Conservation (phyloP, 495 filamentous ascomycete genomes). For the Cryomyces antarcticus region DNA sequence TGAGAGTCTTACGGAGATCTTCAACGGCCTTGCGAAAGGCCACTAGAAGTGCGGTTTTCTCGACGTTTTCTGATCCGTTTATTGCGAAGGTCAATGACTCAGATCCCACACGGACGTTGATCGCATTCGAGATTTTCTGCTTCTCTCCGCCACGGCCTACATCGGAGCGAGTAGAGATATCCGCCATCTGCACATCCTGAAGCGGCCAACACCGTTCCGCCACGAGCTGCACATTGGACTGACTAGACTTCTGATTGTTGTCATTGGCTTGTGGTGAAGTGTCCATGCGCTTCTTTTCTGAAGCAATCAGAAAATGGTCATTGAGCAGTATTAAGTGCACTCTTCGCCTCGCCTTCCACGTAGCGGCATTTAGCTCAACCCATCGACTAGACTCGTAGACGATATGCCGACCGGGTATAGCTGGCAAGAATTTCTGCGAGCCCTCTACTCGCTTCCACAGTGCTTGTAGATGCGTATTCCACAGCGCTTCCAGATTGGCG, state of each 20-base stretch:
- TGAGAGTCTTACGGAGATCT: conserved; percentile 61
- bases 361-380: conserved; percentile 93
- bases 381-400: conserved; percentile 74
- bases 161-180: conserved; percentile 32
- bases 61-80: conserved; percentile 40
- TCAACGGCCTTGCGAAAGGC: conserved; percentile 84
- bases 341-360: conserved; percentile 70
- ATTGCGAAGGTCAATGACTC: conserved; percentile 82
- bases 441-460: conserved; percentile 93
- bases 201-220: conserved; percentile 91
- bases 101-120: conserved; percentile 73
- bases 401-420: conserved; percentile 76
- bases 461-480: conserved; percentile 70
- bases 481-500: conserved; percentile 85
- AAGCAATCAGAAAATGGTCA: conserved; percentile 80
- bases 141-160: conserved; percentile 27
- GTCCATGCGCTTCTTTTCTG: conserved; percentile 76
- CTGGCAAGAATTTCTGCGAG: conserved; percentile 88
- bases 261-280: conserved; percentile 20
- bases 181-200: conserved; percentile 80
- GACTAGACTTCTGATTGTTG: conserved; percentile 5
- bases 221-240: conserved; percentile 47
- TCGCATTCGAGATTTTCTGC: conserved; percentile 47
- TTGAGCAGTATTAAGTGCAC: conserved; percentile 86
- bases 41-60: conserved; percentile 61